Percentiles rank a stretch among this genome's conserved stretches.
Conservation (phyloP, 1,284 basidiomycete species). For the Naganishia cerealis region DNA sequence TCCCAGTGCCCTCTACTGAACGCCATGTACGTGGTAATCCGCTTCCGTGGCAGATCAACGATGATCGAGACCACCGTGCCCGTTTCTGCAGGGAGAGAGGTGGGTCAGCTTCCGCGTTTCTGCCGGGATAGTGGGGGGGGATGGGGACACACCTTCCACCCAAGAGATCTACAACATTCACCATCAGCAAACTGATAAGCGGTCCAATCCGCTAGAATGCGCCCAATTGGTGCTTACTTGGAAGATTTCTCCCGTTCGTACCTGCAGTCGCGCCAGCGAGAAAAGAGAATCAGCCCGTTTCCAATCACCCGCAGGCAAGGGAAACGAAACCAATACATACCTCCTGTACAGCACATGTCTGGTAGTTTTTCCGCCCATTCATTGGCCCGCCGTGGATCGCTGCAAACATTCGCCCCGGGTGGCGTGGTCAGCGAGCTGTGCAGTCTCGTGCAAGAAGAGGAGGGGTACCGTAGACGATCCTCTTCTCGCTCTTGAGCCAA, state of each 20-base stretch:
- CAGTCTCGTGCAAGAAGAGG: background rate
- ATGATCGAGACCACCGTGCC: constrained; percentile 47
- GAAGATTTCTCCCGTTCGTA: constrained; percentile 25
- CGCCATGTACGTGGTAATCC: constrained; percentile 47
- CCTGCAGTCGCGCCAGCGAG: constrained; percentile 1
- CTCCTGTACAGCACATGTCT: constrained; percentile 45
- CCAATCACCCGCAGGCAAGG: too few relatives aligned
- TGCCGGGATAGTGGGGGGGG: background rate
- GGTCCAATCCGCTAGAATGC: too few relatives aligned
- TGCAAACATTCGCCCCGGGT: background rate
- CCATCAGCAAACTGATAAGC: constrained; percentile 1
- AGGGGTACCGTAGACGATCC: constrained; percentile 43
- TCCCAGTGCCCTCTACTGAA: constrained; percentile 49
- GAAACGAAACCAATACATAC: constrained; percentile 34
- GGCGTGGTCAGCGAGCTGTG: background rate
- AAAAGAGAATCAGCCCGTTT: constrained; percentile 29
- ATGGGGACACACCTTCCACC: constrained; percentile 40
- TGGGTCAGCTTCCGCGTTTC: background rate
- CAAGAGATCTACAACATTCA: constrained; percentile 41
- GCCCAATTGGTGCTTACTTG: background rate
- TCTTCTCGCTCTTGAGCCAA: constrained; percentile 44
- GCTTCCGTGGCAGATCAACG: constrained; percentile 42
- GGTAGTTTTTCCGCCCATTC: constrained; percentile 40
- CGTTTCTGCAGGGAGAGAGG: constrained; percentile 39
- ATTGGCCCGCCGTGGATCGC: constrained; percentile 9